Conservation (phyloP, 441 rosid genomes). For the Syzygium syzygioides region DNA sequence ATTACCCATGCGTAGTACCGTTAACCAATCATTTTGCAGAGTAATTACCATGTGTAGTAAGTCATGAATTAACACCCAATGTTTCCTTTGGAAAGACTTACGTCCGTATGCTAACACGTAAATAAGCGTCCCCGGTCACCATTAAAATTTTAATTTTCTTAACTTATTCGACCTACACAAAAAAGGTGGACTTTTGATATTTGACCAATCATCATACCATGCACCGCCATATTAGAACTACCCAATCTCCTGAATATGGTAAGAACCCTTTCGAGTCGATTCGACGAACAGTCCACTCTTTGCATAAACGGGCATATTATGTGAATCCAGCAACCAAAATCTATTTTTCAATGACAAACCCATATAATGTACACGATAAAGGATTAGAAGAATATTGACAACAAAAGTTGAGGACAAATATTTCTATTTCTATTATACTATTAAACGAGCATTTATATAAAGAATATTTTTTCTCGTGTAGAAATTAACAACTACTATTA, state of each 20-base stretch:
- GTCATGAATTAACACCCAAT: neutral
- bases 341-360: neutral
- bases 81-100: neutral
- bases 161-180: neutral
- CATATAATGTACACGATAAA: neutral
- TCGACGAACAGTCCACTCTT: neutral
- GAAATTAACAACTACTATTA: neutral
- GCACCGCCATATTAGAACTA: neutral
- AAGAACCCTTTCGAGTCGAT: neutral
- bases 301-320: neutral
- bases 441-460: neutral
- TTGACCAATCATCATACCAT: neutral
- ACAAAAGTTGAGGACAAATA: neutral
- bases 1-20: no score
- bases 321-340: neutral
- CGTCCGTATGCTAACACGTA: neutral
- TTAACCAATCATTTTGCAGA: no score
- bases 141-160: neutral
- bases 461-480: neutral
- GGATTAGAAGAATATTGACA: neutral
- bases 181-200: fast-evolving
- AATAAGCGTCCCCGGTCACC: neutral
- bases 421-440: neutral
- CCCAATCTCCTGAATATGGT: neutral
- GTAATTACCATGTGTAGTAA: neutral